Conservation (phyloP, 2,329 filamentous ascomycete genomes). For the Penicillium sp. region DNA sequence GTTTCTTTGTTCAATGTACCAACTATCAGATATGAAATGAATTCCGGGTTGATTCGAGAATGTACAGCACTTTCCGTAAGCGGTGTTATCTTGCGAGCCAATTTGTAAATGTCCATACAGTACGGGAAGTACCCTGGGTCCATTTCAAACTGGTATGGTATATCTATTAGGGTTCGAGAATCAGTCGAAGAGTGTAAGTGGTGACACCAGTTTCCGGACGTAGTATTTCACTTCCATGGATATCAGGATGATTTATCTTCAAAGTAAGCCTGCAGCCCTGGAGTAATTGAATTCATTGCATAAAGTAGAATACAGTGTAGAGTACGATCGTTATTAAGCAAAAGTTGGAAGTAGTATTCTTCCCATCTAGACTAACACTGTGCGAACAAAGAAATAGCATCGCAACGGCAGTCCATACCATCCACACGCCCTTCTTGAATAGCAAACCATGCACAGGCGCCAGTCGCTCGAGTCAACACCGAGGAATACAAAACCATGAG, state of each 20-base stretch:
- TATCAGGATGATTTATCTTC: no score
- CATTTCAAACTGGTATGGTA: no score
- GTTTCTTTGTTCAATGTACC: slow-evolving; percentile 4
- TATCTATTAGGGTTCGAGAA: no score
- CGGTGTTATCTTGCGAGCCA: no score
- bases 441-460: slow-evolving; percentile 25
- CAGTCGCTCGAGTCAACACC: slow-evolving; percentile 21
- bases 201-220: no score
- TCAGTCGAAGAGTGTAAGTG: no score
- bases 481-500: slow-evolving; percentile 13
- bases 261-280: no score
- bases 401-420: slow-evolving; percentile 14
- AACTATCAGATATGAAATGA: slow-evolving; percentile 5
- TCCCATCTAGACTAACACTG: slow-evolving; percentile 10
- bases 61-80: no score
- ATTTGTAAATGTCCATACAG: no score
- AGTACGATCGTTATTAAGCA: slow-evolving; percentile 4
- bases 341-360: slow-evolving; percentile 9
- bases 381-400: slow-evolving; percentile 8
- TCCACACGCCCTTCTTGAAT: slow-evolving; percentile 18
- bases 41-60: background rate
- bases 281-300: no score
- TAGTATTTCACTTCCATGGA: no score
- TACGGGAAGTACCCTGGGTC: no score
- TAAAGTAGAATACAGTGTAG: background rate